Conservation (phyloP, 192 early-diverging fungal genomes). For the Phlyctochytrium arcticum region DNA sequence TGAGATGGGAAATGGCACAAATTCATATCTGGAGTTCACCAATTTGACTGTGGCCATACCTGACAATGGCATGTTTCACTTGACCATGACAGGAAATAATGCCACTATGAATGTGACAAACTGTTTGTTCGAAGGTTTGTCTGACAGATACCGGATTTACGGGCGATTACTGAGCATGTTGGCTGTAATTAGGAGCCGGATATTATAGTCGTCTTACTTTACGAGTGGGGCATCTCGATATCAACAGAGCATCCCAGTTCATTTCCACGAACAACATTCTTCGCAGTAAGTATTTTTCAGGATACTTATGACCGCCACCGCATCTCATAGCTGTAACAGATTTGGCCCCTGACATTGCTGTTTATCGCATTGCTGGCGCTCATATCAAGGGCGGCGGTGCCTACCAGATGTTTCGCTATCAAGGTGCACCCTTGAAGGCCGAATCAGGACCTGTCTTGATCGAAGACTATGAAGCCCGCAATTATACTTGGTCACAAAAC, state of each 20-base stretch:
- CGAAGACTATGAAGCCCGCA: no score
- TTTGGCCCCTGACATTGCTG: background rate
- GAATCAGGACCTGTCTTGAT: background rate
- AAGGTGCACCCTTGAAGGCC: background rate
- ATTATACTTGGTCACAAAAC: no score
- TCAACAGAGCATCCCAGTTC: no score
- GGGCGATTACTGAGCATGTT: no score
- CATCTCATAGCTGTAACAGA: no score
- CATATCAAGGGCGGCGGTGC: conserved; percentile 1
- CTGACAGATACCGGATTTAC: no score
- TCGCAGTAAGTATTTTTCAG: no score
- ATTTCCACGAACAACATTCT: no score
- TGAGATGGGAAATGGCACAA: background rate
- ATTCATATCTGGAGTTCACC: conserved; percentile 1
- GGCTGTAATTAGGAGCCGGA: no score
- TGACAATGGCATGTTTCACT: background rate
- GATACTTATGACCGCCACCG: no score
- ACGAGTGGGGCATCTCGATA: no score
- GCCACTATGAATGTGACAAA: conserved; percentile 2
- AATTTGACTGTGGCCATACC: background rate
- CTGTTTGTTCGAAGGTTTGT: background rate
- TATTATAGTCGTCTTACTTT: no score
- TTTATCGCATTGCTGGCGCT: background rate
- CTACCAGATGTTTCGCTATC: background rate
- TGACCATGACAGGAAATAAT: background rate